These are phyloP conservation scores for Senna siamea DNA, from an alignment of 306 rosid species.

Conservation along the genomic window DNA sequence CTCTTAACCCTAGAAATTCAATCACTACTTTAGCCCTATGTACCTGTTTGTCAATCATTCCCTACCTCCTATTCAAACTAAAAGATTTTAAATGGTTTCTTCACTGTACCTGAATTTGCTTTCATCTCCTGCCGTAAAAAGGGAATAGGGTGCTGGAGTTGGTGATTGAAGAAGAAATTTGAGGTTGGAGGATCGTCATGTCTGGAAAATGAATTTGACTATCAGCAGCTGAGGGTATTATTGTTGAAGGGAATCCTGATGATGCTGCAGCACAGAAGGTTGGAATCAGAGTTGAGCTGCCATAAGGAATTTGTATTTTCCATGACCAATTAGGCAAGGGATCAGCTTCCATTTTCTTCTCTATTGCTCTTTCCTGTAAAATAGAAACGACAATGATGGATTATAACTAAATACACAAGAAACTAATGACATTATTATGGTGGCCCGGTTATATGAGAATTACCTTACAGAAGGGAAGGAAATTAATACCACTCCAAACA, in stretches of 20 bases:
- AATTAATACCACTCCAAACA: constrained; percentile 45
- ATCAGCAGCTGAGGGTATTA: constrained; percentile 58
- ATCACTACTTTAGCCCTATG: constrained; percentile 20
- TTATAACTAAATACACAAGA: background rate
- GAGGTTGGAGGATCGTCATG: constrained; percentile 43
- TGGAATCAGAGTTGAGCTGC: constrained; percentile 52
- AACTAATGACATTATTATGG: background rate
- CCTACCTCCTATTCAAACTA: constrained; percentile 25
- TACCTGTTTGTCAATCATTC: constrained; percentile 29
- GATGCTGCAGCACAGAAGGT: constrained; percentile 94
- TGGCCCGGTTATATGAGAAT: constrained; percentile 10
- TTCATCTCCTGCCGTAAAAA: constrained; percentile 67
- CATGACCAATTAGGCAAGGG: constrained; percentile 59
- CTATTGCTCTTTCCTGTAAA: constrained; percentile 75
- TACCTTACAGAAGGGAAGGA: constrained; percentile 63
- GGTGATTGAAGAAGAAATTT: constrained; percentile 54
- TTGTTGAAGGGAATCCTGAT: constrained; percentile 92
- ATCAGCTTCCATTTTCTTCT: constrained; percentile 62
- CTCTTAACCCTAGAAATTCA: constrained; percentile 32
- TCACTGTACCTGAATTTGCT: constrained; percentile 32
- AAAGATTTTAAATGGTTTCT: constrained; percentile 12
- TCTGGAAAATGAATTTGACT: constrained; percentile 58
- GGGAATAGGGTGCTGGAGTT: constrained; percentile 47
- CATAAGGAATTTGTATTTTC: constrained; percentile 58
- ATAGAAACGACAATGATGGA: background rate